A percentile compares a stretch with the other conserved stretches of the same genome.
These are phyloP conservation scores for Pneumocystis jirovecii DNA, from an alignment of 1,139 yeast species.

Conservation along the genomic window DNA sequence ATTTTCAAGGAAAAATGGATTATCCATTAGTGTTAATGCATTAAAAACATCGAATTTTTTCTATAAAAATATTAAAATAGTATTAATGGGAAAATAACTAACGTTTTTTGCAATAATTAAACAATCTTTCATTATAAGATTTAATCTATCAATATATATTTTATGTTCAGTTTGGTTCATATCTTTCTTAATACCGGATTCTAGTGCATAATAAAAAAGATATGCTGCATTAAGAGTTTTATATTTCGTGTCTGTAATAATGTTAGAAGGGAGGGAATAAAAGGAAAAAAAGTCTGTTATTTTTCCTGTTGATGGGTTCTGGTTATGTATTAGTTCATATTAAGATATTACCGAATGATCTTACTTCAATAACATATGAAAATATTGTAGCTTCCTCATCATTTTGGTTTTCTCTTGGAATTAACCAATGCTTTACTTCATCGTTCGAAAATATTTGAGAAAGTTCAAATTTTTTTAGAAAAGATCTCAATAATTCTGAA, in stretches of 20 bases:
- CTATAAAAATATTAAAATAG: slow-evolving; percentile 4
- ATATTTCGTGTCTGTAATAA: slow-evolving; percentile 52
- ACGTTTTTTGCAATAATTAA: slow-evolving; percentile 50
- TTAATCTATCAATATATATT: slow-evolving; percentile 43
- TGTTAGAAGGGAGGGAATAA: slow-evolving; percentile 76
- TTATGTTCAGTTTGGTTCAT: slow-evolving; percentile 14
- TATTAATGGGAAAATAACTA: not conserved
- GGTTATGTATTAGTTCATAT: not conserved
- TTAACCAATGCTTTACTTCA: slow-evolving; percentile 73
- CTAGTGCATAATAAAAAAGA: slow-evolving; percentile 76
- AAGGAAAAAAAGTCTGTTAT: slow-evolving; percentile 83
- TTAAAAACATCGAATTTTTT: slow-evolving; percentile 77
- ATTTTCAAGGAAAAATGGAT: slow-evolving; percentile 62
- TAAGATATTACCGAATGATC: not conserved
- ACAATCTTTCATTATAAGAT: slow-evolving; percentile 53
- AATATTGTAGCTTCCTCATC: slow-evolving; percentile 41
- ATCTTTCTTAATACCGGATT: slow-evolving; percentile 29
- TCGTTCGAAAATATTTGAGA: slow-evolving; percentile 52
- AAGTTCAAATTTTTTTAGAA: slow-evolving; percentile 56
- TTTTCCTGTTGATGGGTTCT: slow-evolving; percentile 35
- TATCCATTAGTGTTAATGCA: slow-evolving; percentile 82
- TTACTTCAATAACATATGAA: slow-evolving; percentile 56
- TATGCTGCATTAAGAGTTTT: slow-evolving; percentile 72
- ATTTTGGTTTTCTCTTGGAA: slow-evolving; percentile 28
- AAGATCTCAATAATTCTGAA: slow-evolving; percentile 40